phyloP scores from a whole-genome alignment of 108 stramenopile species.

The Bacterosira constricta region DNA sequence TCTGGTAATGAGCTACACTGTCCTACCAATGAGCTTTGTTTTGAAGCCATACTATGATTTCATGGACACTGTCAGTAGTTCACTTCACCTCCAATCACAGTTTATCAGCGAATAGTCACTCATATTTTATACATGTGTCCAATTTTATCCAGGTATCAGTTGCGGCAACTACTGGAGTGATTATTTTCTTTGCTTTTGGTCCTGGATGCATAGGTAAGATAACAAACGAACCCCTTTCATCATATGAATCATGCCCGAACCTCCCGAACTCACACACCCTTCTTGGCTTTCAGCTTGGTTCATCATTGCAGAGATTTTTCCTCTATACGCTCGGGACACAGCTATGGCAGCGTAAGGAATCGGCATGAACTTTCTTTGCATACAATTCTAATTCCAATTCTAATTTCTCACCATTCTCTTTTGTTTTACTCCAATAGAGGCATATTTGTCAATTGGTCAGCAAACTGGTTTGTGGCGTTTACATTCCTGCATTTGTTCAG shows the following conservation, averaged over 20 bases:
- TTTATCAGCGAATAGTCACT: no score
- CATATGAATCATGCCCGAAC: no score
- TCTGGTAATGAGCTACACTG: constrained; percentile 12
- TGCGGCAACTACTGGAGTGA: constrained; percentile 22
- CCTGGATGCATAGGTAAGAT: constrained; percentile 47
- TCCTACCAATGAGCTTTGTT: constrained; percentile 32
- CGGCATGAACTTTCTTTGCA: no score
- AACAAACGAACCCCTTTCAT: no score
- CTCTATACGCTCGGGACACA: constrained; percentile 40
- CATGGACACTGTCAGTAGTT: constrained; percentile 18
- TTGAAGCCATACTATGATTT: constrained; percentile 13
- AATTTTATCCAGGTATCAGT: constrained; percentile 31
- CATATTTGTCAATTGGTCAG: constrained; percentile 41
- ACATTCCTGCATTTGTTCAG: constrained; percentile 30
- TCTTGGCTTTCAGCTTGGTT: no score
- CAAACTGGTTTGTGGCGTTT: constrained; percentile 49
- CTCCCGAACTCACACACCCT: no score
- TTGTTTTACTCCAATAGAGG: neutral
- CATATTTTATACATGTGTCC: no score
- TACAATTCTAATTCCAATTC: neutral
- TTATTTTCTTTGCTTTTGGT: constrained; percentile 48
- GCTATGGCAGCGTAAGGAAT: constrained; percentile 37
- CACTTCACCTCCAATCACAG: neutral
- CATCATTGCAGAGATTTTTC: constrained; percentile 50
- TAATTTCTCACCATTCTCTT: neutral